These are phyloP conservation scores for Peronosclerospora sorghi DNA, from an alignment of 352 stramenopile genomes.

Conservation along the genomic window DNA sequence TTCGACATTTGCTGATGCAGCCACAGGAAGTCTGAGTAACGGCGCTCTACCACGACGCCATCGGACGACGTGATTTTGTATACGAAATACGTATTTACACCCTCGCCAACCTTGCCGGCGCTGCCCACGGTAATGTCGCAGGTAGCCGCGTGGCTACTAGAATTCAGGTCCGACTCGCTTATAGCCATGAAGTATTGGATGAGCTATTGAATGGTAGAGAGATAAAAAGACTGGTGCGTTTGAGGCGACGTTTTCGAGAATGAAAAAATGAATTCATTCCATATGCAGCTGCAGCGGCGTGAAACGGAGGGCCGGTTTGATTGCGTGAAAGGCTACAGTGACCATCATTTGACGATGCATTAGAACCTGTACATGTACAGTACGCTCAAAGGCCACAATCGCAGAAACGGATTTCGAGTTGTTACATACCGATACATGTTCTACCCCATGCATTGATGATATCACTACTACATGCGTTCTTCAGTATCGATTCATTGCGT, in stretches of 20 bases:
- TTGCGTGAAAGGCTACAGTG: too few relatives aligned
- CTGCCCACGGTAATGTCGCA: slow-evolving; percentile 43
- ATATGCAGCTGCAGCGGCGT: not conserved
- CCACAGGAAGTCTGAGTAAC: slow-evolving; percentile 83
- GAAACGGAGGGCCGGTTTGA: slow-evolving; percentile 16
- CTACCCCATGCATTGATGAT: too few relatives aligned
- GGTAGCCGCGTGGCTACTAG: not conserved
- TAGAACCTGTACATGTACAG: too few relatives aligned
- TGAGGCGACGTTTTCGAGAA: too few relatives aligned
- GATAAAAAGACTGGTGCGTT: not conserved
- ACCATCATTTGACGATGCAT: too few relatives aligned
- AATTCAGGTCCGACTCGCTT: slow-evolving; percentile 16
- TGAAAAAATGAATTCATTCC: too few relatives aligned
- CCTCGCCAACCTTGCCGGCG: slow-evolving; percentile 69
- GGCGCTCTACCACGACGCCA: slow-evolving; percentile 52
- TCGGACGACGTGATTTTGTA: slow-evolving; percentile 65
- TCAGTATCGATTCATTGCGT: too few relatives aligned
- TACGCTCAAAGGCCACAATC: too few relatives aligned
- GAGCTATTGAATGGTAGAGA: not conserved
- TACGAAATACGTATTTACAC: slow-evolving; percentile 78
- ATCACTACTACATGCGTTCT: too few relatives aligned
- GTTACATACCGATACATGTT: too few relatives aligned
- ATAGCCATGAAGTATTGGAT: slow-evolving; percentile 4
- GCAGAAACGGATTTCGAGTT: too few relatives aligned
- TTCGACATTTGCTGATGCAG: slow-evolving; percentile 59